A percentile compares a stretch with the other conserved stretches of the same genome.
Conservation (phyloP, 2,329 filamentous ascomycete species). For the Cladophialophora bantiana region DNA sequence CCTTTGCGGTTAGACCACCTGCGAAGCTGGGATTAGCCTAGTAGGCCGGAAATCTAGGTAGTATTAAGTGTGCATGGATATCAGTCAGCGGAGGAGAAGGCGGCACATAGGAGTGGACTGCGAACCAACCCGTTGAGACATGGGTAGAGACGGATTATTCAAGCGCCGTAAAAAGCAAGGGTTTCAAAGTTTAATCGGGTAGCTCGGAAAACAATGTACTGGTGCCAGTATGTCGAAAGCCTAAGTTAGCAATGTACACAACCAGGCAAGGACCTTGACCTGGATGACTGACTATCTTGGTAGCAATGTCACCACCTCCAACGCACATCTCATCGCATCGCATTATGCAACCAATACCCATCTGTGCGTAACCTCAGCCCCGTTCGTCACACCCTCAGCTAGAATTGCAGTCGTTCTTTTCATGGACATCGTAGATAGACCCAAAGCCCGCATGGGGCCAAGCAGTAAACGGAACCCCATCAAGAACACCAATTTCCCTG, state of each 20-base stretch:
- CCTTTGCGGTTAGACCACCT: background rate
- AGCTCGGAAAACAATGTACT: background rate
- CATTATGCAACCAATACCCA: slow-evolving; percentile 4
- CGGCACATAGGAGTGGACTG: too few relatives aligned
- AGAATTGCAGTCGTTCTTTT: slow-evolving; percentile 23
- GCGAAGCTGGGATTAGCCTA: background rate
- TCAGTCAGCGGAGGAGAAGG: background rate
- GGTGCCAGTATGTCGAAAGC: slow-evolving; percentile 2
- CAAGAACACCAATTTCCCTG: background rate
- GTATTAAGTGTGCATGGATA: too few relatives aligned
- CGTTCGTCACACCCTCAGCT: background rate
- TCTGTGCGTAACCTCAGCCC: background rate
- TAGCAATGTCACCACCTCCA: background rate
- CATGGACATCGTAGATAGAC: slow-evolving; percentile 21
- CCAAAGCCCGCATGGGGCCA: slow-evolving; percentile 29
- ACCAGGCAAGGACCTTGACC: slow-evolving; percentile 5
- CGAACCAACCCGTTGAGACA: too few relatives aligned
- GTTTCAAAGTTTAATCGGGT: too few relatives aligned
- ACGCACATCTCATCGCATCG: background rate
- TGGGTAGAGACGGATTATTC: too few relatives aligned
- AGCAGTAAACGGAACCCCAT: slow-evolving; percentile 8
- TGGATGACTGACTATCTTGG: background rate
- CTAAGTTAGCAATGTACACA: slow-evolving; percentile 8
- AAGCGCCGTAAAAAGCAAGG: too few relatives aligned
- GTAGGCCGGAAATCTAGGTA: too few relatives aligned